phyloP scores from a whole-genome alignment of 129 eudicot genomes.

The Flaveria trinervia region DNA sequence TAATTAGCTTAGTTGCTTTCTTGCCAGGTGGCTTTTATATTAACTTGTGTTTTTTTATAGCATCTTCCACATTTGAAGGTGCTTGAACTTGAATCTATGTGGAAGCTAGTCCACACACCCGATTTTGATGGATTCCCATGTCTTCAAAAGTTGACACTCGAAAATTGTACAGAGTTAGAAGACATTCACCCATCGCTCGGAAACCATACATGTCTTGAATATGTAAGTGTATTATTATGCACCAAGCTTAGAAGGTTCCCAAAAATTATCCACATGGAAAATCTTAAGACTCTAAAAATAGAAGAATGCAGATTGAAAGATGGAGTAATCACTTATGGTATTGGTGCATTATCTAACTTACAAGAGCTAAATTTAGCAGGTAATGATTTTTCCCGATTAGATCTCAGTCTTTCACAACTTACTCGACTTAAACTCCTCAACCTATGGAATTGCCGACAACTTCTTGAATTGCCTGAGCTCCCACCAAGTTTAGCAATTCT shows the following conservation, averaged over 20 bases:
- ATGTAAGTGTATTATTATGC: background rate
- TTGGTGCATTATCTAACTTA: too few relatives aligned
- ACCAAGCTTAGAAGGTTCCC: background rate
- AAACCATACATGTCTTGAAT: background rate
- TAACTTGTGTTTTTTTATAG: too few relatives aligned
- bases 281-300: background rate
- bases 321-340: too few relatives aligned
- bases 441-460: background rate
- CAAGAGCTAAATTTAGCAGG: too few relatives aligned
- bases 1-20: too few relatives aligned
- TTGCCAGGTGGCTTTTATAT: too few relatives aligned
- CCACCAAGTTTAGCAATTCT: background rate
- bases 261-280: background rate
- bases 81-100: too few relatives aligned
- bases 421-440: background rate
- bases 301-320: background rate
- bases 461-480: background rate
- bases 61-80: too few relatives aligned
- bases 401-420: background rate
- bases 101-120: background rate
- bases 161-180: background rate
- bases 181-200: constrained; percentile 7
- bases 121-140: too few relatives aligned
- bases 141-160: background rate
- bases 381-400: background rate